Evolutionary conservation across 2,329 filamentous ascomycete species (phyloP), one percentile per base, ranked within the genome.

Genomic region (Endoconidiophora laricicola): DNA sequence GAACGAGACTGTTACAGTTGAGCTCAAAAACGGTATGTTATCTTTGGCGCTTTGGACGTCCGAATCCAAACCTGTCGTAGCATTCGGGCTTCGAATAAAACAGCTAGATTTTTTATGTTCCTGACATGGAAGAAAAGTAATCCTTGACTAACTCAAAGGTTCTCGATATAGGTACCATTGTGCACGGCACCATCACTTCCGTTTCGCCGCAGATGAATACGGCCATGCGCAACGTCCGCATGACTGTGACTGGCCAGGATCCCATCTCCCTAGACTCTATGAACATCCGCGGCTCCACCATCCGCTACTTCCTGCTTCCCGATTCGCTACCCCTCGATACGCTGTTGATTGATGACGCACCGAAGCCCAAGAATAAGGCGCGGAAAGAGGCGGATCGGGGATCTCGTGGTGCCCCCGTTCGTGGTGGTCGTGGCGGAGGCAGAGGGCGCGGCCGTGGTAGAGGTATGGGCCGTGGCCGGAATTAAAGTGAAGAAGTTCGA

Each of bases 151-250:
- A 33, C 29, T 33, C 12, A 12, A 33, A 10, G 7, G 29, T 33
- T 39, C 14, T 33, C 22, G n/a, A 12, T 39, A 52, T 60, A 93
- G 87, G 90, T 67, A 94, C 91, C 59, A 93, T 96, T 61, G 78
- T 96, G 58, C 85, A 94, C 66, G 91, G 91, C 69, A 96, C 91
- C 58, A 94, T 98, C 65, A 87, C 88, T 54, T 91, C 87, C 37
- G 88, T 98, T 60, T 91, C 88, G 5, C 91, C 93, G 9, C 86
- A 95, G 68, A 98, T 98, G 91, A 98, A 98, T 73, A 94, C 88
- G 52, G 83, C 88, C 46, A 78, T 98, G 53, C 86, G 88, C 62
- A 87, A 85, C 55, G 90, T 96, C 62, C 96, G 95, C 70, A 94
- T 95, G 86, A 96, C 90, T 2, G 74, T 81, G 57, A 86, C 83